Percentiles rank a stretch among this genome's conserved stretches.
phyloP scores from a whole-genome alignment of 148 eudicot species.

The Salicornia ramosissima region DNA sequence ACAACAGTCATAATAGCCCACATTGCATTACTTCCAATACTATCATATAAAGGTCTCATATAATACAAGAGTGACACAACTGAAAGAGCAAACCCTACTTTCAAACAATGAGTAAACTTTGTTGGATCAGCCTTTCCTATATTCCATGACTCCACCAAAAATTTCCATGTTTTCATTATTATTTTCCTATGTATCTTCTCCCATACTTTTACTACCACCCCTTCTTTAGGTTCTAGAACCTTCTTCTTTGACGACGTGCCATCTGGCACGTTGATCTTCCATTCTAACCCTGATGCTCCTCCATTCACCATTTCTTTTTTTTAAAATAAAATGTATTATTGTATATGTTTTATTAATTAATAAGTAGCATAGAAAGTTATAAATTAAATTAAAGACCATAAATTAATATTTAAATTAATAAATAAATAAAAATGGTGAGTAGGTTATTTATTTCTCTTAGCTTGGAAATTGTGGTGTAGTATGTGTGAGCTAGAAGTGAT shows the following conservation, averaged over 20 bases:
- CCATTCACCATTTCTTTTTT: conserved; percentile 29
- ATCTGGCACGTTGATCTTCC: conserved; percentile 55
- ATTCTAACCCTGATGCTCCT: conserved; percentile 38
- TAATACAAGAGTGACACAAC: conserved; percentile 75
- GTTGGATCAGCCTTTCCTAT: conserved; percentile 65
- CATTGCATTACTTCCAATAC: conserved; percentile 91
- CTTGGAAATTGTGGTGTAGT: not conserved
- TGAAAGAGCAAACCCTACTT: conserved; percentile 74
- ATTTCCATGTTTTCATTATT: conserved; percentile 33
- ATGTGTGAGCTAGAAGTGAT: too few relatives aligned
- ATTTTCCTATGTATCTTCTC: conserved; percentile 24
- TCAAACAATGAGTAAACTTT: conserved; percentile 63
- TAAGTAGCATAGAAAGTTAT: too few relatives aligned
- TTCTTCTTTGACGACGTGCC: conserved; percentile 52
- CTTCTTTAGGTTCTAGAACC: conserved; percentile 37
- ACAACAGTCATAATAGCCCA: conserved; percentile 96
- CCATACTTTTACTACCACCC: conserved; percentile 14
- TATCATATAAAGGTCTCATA: conserved; percentile 81
- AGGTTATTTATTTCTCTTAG: not conserved
- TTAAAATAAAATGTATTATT: too few relatives aligned
- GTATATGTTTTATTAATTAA: too few relatives aligned
- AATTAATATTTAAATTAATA: too few relatives aligned
- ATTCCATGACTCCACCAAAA: conserved; percentile 49
- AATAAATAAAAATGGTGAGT: conserved; percentile 10
- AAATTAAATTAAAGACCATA: too few relatives aligned